A percentile compares a stretch with the other conserved stretches of the same genome.
Evolutionary conservation across 2,329 filamentous ascomycete species (phyloP).

Genomic region (Leptographium lundbergii): DNA sequence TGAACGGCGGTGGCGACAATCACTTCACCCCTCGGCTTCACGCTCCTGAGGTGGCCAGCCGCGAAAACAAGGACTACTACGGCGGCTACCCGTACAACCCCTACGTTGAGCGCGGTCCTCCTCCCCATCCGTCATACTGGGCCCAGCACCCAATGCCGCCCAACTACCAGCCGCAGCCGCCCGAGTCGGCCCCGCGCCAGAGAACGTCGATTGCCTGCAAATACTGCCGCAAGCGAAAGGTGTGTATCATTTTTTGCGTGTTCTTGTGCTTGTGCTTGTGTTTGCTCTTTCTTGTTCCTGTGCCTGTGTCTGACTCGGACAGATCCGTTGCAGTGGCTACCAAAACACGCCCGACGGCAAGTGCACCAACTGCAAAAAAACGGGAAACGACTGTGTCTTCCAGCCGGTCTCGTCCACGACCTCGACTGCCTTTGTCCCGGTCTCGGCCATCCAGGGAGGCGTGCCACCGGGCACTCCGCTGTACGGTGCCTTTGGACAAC

Average conservation of each 20-base stretch:
- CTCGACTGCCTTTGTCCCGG: conserved; percentile 45
- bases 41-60: conserved; percentile 6
- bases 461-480: conserved; percentile 43
- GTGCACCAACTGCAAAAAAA: conserved; percentile 48
- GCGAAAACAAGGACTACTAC: conserved; percentile 11
- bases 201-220: conserved; percentile 47
- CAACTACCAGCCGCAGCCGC: conserved; percentile 21
- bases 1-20: conserved; percentile 3
- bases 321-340: conserved; percentile 51
- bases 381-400: conserved; percentile 49
- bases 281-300: neutral
- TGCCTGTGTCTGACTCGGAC: conserved; percentile 11
- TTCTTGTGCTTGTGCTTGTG: neutral
- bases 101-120: conserved; percentile 10
- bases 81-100: conserved; percentile 11
- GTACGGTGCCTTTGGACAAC: conserved; percentile 46
- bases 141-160: conserved; percentile 11
- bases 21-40: conserved; percentile 13
- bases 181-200: conserved; percentile 42
- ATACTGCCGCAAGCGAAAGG: conserved; percentile 50
- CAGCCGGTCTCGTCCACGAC: conserved; percentile 42
- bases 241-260: conserved; percentile 17
- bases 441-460: conserved; percentile 44
- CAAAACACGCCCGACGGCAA: conserved; percentile 46
- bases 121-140: conserved; percentile 8